phyloP scores from a whole-genome alignment of 768 basidiomycete species.

The Xerocomus spinulosus region DNA sequence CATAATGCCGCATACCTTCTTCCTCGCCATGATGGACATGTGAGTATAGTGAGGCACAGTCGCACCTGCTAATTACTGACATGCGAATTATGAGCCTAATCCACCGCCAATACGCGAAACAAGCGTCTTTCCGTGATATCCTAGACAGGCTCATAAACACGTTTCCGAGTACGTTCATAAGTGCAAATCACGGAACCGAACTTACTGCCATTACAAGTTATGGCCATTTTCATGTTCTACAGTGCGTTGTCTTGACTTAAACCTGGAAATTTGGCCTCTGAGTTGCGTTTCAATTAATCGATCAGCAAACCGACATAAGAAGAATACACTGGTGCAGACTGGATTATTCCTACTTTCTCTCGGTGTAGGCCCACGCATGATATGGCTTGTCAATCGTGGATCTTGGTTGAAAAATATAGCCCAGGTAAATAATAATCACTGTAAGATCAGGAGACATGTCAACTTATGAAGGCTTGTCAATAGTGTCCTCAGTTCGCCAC shows the following conservation, averaged over 20 bases:
- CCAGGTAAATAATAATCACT: slow-evolving; percentile 46
- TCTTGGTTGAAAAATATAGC: slow-evolving; percentile 69
- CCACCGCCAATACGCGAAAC: slow-evolving; percentile 71
- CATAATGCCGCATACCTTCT: slow-evolving; percentile 70
- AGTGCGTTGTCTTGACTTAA: slow-evolving; percentile 13
- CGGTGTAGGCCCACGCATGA: slow-evolving; percentile 56
- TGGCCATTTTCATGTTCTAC: slow-evolving; percentile 58
- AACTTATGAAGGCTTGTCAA: slow-evolving; percentile 2
- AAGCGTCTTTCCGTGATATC: slow-evolving; percentile 45
- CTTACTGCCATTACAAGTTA: slow-evolving; percentile 41
- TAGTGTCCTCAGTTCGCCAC: slow-evolving; percentile 78
- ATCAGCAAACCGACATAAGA: slow-evolving; percentile 60
- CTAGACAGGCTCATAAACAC: slow-evolving; percentile 57
- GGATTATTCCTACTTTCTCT: slow-evolving; percentile 57
- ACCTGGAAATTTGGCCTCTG: neutral
- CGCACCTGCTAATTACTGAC: neutral
- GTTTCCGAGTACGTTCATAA: slow-evolving; percentile 60
- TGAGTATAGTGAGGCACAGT: slow-evolving; percentile 35
- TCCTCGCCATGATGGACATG: slow-evolving; percentile 84
- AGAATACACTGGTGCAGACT: slow-evolving; percentile 46
- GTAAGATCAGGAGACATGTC: neutral
- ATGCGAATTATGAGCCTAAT: slow-evolving; percentile 48
- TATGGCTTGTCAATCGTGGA: slow-evolving; percentile 67
- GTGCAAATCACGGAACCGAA: neutral
- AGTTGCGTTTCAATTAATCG: slow-evolving; percentile 1